These are phyloP conservation scores for Nakazawaea sp. DNA, from an alignment of 805 yeast species.

Conservation along the genomic window DNA sequence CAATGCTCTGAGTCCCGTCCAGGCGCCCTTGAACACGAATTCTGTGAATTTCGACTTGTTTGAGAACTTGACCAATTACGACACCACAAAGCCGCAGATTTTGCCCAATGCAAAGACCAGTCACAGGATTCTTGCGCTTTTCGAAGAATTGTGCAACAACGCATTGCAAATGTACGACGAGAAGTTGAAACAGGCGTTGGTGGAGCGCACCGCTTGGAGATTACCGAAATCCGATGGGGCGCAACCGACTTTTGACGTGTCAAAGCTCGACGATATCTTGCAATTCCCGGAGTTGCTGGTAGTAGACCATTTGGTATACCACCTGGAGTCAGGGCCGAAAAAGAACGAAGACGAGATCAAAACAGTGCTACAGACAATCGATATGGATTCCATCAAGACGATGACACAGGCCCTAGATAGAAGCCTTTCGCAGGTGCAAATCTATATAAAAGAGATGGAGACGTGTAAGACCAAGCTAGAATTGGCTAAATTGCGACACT, in stretches of 20 bases:
- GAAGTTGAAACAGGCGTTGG: constrained; percentile 19
- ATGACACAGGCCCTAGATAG: constrained; percentile 22
- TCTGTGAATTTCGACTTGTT: constrained; percentile 25
- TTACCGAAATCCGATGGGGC: constrained; percentile 11
- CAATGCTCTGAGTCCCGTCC: constrained; percentile 34
- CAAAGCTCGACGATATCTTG: constrained; percentile 15
- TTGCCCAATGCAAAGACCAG: constrained; percentile 21
- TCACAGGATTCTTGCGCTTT: constrained; percentile 18
- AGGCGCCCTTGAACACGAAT: constrained; percentile 29
- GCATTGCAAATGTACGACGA: constrained; percentile 20
- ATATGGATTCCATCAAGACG: constrained; percentile 17
- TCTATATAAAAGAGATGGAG: constrained; percentile 16
- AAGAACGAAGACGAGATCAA: constrained; percentile 16
- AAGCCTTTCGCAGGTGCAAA: constrained; percentile 22
- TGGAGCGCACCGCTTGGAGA: constrained; percentile 15
- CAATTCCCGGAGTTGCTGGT: constrained; percentile 12
- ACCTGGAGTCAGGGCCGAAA: neutral
- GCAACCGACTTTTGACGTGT: constrained; percentile 12
- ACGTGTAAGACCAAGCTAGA: constrained; percentile 17
- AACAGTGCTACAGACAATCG: constrained; percentile 11
- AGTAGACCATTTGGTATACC: neutral
- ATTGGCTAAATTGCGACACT: constrained; percentile 17
- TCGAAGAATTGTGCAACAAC: constrained; percentile 22
- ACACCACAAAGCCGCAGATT: constrained; percentile 19
- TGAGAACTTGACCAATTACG: constrained; percentile 26